phyloP scores from a whole-genome alignment of 169 alveolate genomes.

The Cryptosporidium parvum region DNA sequence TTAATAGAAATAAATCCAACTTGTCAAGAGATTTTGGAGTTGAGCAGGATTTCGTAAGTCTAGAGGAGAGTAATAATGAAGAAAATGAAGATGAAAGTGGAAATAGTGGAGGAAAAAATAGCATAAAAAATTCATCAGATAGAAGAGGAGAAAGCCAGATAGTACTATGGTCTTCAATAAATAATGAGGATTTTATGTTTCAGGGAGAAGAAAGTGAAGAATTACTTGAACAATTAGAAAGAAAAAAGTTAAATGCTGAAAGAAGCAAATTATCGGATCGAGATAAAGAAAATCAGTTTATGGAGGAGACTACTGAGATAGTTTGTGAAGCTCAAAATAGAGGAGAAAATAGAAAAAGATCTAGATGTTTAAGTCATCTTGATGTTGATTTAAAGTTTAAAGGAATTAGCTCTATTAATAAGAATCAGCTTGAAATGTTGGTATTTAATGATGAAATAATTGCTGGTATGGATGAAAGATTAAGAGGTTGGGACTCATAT shows the following conservation, averaged over 20 bases:
- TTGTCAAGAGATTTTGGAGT: not conserved
- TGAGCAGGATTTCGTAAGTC: not conserved
- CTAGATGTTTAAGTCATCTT: conserved; percentile 37
- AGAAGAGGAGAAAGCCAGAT: not conserved
- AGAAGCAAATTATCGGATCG: not conserved
- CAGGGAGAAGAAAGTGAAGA: conserved; percentile 20
- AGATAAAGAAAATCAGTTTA: too few species aligned
- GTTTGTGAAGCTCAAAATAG: not conserved
- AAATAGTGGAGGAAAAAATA: not conserved
- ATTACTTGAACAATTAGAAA: conserved; percentile 4
- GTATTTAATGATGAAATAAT: not conserved
- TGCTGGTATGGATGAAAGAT: not conserved
- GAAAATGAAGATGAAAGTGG: not conserved
- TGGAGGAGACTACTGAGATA: not conserved
- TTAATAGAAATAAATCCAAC: not conserved
- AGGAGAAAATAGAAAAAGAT: conserved; percentile 22
- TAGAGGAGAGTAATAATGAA: not conserved
- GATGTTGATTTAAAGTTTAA: conserved; percentile 32
- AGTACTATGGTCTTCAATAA: conserved; percentile 26
- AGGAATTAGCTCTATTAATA: not conserved
- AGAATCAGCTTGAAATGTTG: conserved; percentile 4
- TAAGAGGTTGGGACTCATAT: conserved; percentile 44
- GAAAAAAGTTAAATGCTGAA: not conserved
- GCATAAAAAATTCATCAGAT: not conserved
- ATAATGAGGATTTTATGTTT: conserved; percentile 48